Evolutionary conservation across 1,284 basidiomycete genomes (phyloP).

Genomic region (Fistulina hepatica): DNA sequence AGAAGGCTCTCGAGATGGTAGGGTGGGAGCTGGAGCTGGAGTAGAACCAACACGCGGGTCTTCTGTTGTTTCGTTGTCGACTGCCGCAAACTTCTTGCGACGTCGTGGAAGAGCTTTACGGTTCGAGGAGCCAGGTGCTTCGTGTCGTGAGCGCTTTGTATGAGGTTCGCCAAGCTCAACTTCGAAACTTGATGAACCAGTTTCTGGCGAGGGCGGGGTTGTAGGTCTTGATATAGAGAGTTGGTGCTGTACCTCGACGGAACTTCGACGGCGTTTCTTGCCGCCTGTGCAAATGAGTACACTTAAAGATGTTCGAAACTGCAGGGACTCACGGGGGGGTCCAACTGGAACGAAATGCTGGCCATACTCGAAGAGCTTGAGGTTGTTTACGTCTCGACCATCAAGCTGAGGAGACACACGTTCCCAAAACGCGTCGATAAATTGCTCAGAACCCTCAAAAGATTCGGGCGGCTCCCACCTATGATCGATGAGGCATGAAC

Average conservation of each 20-base stretch:
- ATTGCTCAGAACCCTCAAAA: conserved; percentile 47
- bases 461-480: conserved; percentile 64
- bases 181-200: background rate
- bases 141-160: background rate
- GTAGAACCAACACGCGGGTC: too few species aligned
- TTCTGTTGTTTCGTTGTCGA: too few species aligned
- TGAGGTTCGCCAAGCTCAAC: background rate
- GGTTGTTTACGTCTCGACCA: conserved; percentile 39
- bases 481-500: conserved; percentile 5
- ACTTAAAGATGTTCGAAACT: background rate
- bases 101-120: too few species aligned
- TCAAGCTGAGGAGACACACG: conserved; percentile 27
- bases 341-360: conserved; percentile 46
- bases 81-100: too few species aligned
- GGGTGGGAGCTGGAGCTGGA: too few species aligned
- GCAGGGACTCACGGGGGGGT: conserved; percentile 39
- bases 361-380: conserved; percentile 38
- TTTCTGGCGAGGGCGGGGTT: conserved; percentile 4
- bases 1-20: too few species aligned
- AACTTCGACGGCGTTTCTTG: background rate
- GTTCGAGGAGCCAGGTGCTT: too few species aligned
- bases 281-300: background rate
- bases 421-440: conserved; percentile 51
- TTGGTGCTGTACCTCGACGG: background rate
- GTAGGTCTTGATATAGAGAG: conserved; percentile 1